Evolutionary conservation across 768 basidiomycete species (phyloP), one percentile per base, ranked within the genome.

Genomic region (Amanita pallidorosea): DNA sequence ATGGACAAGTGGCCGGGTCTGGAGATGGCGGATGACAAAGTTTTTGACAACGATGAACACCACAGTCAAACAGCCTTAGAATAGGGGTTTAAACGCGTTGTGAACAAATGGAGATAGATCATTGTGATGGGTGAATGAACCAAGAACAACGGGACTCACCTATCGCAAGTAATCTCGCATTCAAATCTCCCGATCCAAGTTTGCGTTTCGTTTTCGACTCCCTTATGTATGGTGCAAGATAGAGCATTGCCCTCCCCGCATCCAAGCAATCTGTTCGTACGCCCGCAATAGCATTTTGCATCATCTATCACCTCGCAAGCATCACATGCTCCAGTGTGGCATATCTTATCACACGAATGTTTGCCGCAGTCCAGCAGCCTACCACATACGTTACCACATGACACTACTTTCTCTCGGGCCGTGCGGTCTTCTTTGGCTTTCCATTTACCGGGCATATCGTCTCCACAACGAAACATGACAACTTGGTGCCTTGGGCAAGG

Each of bases 201-300:
- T 4, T 45, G 33, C 7, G 60, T 61, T 41, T 66, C 62, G 55
- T 75, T 70, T 18, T 61, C 67, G 11, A 70, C 69, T 31, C 71
- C 66, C 33, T 62, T 64, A 57, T 72, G 74, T 17, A 69, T 55
- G 42, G 50, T 25, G n/a, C 40, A 51, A 35, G 29, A 12, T 53
- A 67, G 61, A 25, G 65, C 64, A 15, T 71, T 69, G n/a, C 78
- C 76, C 48, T 77, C 74, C 2, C 88, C 88, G 60, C 95, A 99
- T 0, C 57, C 59, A 2, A 86, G 71, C 25, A 70, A 67, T 57
- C 74, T 76, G 35, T 66, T 67, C 35, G 80, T 77, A 55, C 76
- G 77, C 0, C 92, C 92, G 60, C 95, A 98, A 68, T 80, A 96
- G 64, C 95, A 98, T 23, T 60, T 69, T 22, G 75, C 75, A 1